Percentiles rank a stretch among this genome's conserved stretches.
Conservation (phyloP, 495 filamentous ascomycete species). For the Penicillium coffeae region DNA sequence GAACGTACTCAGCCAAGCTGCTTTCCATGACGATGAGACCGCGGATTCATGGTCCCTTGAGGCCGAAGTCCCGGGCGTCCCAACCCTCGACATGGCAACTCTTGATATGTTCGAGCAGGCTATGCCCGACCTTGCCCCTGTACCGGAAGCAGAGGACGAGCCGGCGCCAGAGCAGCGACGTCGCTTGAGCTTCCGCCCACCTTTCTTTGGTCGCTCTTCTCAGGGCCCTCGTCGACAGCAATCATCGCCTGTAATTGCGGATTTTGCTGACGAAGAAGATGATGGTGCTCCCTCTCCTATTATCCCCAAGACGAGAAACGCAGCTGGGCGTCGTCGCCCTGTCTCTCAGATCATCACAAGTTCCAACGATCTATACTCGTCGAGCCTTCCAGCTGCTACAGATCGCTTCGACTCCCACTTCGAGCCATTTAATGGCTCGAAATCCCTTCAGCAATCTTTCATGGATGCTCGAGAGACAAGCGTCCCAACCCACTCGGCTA, state of each 20-base stretch:
- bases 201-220: slow-evolving; percentile 33
- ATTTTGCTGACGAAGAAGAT: slow-evolving; percentile 22
- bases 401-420: slow-evolving; percentile 8
- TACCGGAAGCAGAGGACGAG: slow-evolving; percentile 13
- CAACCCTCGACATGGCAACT: slow-evolving; percentile 29
- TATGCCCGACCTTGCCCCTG: slow-evolving; percentile 8
- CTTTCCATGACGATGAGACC: slow-evolving; percentile 26
- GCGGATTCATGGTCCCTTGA: slow-evolving; percentile 26
- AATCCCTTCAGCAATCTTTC: slow-evolving; percentile 27
- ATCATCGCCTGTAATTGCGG: slow-evolving; percentile 21
- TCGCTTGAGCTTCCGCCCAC: slow-evolving; percentile 34
- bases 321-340: slow-evolving; percentile 10
- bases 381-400: slow-evolving; percentile 2
- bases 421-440: background rate
- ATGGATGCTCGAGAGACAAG: slow-evolving; percentile 16
- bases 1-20: slow-evolving; percentile 7
- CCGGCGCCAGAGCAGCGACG: slow-evolving; percentile 26
- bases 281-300: slow-evolving; percentile 37
- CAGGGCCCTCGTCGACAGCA: slow-evolving; percentile 21
- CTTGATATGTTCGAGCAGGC: slow-evolving; percentile 18
- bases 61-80: slow-evolving; percentile 26
- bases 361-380: slow-evolving; percentile 11
- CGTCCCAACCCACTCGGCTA: slow-evolving; percentile 12
- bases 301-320: slow-evolving; percentile 30
- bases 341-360: slow-evolving; percentile 19